Evolutionary conservation across 805 yeast genomes (phyloP).

Genomic region (Ogataea haglerorum): DNA sequence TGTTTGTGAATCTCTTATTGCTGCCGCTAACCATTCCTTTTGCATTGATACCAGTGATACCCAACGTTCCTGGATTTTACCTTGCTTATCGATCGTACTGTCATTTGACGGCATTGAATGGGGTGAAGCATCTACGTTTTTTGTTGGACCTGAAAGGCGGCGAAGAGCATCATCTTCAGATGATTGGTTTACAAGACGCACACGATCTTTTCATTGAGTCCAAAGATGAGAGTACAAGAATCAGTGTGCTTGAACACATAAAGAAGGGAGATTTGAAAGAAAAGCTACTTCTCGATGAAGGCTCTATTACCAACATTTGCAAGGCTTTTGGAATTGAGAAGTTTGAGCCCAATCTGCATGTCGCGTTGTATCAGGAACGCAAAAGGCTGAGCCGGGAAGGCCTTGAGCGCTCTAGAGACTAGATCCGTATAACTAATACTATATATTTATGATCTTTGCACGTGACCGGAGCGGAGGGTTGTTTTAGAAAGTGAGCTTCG

Average conservation of each 20-base stretch:
- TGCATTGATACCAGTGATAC: constrained; percentile 78
- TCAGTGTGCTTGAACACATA: constrained; percentile 20
- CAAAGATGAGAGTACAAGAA: constrained; percentile 16
- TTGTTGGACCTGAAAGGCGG: constrained; percentile 41
- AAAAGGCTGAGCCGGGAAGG: constrained; percentile 8
- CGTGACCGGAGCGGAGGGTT: constrained; percentile 5
- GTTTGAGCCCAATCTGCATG: constrained; percentile 40
- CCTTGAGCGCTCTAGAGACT: neutral
- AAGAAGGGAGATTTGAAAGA: constrained; percentile 26
- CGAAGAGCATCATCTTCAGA: constrained; percentile 32
- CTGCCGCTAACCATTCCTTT: constrained; percentile 80
- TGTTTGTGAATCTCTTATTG: constrained; percentile 50
- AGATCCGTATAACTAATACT: neutral
- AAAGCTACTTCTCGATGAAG: constrained; percentile 42
- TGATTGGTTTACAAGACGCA: constrained; percentile 32
- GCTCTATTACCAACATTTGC: constrained; percentile 44
- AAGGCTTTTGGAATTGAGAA: constrained; percentile 43
- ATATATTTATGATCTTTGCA: neutral
- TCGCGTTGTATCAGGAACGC: constrained; percentile 56
- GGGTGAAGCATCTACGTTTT: constrained; percentile 63
- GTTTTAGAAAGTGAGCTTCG: neutral
- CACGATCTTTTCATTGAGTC: constrained; percentile 29
- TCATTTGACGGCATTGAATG: constrained; percentile 73
- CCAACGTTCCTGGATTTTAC: constrained; percentile 91
- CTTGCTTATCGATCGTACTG: constrained; percentile 79